Evolutionary conservation across 2,329 filamentous ascomycete species (phyloP), one percentile per base, ranked within the genome.

Genomic region (Fusarium guadeloupense): DNA sequence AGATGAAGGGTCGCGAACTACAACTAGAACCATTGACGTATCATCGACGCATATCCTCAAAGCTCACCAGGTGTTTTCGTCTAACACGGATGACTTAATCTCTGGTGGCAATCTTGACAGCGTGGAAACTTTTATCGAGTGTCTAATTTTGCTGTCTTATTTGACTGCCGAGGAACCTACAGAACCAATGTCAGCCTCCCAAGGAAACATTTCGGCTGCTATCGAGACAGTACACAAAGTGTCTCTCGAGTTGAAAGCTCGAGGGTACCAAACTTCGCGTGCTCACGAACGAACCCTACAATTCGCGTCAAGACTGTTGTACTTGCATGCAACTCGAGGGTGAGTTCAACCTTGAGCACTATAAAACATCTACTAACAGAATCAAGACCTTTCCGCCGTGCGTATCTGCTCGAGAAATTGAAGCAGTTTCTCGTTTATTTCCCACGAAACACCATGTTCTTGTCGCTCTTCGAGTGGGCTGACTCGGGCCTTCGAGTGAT

Each of bases 361-460:
- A 26, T 19, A 7, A 34, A 4, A n/a, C 5, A 28, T 6, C n/a
- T 45, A 35, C 69, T 74, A 45, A 72, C 45, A 28, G 12, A 8
- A 46, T 14, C 21, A 46, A 85, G 85, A 4, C 83, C 89, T 4
- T 92, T 90, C 75, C 88, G 88, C 46, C 89, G 91, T 5, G 78
- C 81, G 0, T 81, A 87, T 16, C 74, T 96, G 28, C 87, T 90
- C 37, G 75, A 82, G 8, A 78, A 88, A 12, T 76, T 97, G 1
- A 75, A 79, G 5, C 76, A 80, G 3, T 90, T 89, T 59, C 78
- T 95, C 19, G 67, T 69, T 0, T 71, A 77, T 7, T 96, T 93
- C 71, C 92, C 93, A 0, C 80, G 81, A 42, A 97, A 97, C 76
- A 90, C 87, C 2, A 81, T 92, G 6, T 89, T 97, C 59, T 81